phyloP scores from a whole-genome alignment of 371 early-diverging fungal genomes.

The Haplosporangium sp. region DNA sequence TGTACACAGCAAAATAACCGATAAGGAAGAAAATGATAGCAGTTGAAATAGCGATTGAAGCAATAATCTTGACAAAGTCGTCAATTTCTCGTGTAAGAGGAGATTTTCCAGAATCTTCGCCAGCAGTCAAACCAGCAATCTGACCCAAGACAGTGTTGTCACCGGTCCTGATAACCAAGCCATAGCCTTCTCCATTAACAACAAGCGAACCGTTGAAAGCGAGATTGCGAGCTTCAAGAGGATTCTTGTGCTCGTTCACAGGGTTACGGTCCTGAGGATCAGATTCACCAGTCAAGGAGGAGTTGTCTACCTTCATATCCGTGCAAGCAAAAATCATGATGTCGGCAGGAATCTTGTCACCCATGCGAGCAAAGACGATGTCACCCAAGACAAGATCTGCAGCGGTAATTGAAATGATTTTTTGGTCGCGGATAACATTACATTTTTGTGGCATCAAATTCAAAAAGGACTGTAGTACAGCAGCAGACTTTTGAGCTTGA shows the following conservation, averaged over 20 bases:
- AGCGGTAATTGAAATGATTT: conserved; percentile 70
- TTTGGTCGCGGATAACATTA: conserved; percentile 80
- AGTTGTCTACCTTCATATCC: conserved; percentile 95
- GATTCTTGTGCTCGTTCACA: conserved; percentile 69
- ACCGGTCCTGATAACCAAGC: conserved; percentile 91
- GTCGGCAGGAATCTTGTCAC: conserved; percentile 96
- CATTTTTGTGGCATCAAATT: conserved; percentile 89
- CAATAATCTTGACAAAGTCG: conserved; percentile 86
- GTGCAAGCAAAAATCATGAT: conserved; percentile 74
- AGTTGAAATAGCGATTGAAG: conserved; percentile 76
- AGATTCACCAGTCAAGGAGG: conserved; percentile 92
- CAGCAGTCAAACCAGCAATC: conserved; percentile 88
- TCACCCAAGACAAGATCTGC: conserved; percentile 88
- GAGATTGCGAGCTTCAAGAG: conserved; percentile 90
- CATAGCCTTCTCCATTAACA: conserved; percentile 89
- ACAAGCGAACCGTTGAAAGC: conserved; percentile 88
- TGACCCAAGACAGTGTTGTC: conserved; percentile 93
- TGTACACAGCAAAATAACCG: conserved; percentile 58
- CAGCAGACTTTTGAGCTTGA: conserved; percentile 87
- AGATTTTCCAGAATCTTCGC: conserved; percentile 73
- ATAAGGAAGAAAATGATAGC: conserved; percentile 82
- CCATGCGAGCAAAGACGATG: conserved; percentile 83
- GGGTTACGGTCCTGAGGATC: conserved; percentile 85
- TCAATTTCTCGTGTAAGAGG: conserved; percentile 84
- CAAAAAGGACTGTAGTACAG: conserved; percentile 89